Evolutionary conservation across 306 rosid genomes (phyloP).

Genomic region (Dalbergia cochinchinensis): DNA sequence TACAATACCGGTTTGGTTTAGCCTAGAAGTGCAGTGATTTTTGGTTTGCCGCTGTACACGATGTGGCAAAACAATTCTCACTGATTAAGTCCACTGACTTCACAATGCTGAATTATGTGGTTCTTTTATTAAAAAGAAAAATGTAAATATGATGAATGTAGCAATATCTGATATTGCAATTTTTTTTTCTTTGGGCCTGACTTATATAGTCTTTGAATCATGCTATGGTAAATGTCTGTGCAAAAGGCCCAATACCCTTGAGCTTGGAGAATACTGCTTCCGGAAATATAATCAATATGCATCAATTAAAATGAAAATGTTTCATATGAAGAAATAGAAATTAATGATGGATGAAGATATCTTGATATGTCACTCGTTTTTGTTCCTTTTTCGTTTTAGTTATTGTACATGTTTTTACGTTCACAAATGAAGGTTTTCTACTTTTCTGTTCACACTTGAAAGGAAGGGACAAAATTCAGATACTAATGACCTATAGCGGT

Average conservation of each 20-base stretch:
- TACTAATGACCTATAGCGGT: not conserved
- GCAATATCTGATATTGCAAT: not conserved
- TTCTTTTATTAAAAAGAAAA: too few species aligned
- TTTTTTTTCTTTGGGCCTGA: too few species aligned
- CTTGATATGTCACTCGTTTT: not conserved
- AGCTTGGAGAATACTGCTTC: too few species aligned
- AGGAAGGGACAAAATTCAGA: not conserved
- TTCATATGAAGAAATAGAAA: not conserved
- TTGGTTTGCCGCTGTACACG: slow-evolving; percentile 5
- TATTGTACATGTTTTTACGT: not conserved
- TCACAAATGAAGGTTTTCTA: not conserved
- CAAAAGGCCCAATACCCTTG: too few species aligned
- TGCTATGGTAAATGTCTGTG: not conserved
- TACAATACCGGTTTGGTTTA: not conserved
- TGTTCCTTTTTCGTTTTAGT: too few species aligned
- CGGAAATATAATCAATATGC: not conserved
- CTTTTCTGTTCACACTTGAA: too few species aligned
- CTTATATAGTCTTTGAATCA: not conserved
- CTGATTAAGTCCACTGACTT: not conserved
- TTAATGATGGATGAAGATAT: not conserved
- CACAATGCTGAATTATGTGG: not conserved
- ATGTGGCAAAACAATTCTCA: too few species aligned
- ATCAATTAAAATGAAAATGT: not conserved
- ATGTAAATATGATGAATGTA: slow-evolving; percentile 27
- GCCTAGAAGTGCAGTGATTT: slow-evolving; percentile 18